Conservation (phyloP, 495 filamentous ascomycete genomes). For the Evansstolkia leycettana region DNA sequence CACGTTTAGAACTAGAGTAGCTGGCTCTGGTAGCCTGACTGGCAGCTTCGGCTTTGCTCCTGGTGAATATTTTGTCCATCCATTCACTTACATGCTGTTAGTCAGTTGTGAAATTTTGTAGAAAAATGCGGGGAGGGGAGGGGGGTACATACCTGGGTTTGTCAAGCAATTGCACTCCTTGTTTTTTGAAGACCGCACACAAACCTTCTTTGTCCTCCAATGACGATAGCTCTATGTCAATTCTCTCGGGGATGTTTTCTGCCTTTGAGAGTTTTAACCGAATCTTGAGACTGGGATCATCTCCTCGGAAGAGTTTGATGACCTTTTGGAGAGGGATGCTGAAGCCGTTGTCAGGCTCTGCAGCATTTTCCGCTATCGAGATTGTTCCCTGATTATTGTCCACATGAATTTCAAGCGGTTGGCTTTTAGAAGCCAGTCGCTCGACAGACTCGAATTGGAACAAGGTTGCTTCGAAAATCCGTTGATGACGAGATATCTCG, state of each 20-base stretch:
- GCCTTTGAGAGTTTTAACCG: constrained; percentile 19
- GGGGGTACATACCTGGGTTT: constrained; percentile 17
- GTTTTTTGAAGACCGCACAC: constrained; percentile 4
- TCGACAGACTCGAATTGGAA: constrained; percentile 13
- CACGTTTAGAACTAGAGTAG: constrained; percentile 3
- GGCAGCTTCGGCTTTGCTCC: constrained; percentile 6
- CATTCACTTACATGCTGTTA: constrained; percentile 15
- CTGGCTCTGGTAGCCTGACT: constrained; percentile 5
- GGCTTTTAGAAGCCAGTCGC: constrained; percentile 2
- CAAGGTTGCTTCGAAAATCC: constrained; percentile 5
- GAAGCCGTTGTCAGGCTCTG: not conserved
- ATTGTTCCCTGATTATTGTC: constrained; percentile 4
- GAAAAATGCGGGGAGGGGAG: not conserved
- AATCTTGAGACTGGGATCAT: constrained; percentile 17
- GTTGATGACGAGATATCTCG: not conserved
- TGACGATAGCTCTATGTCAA: constrained; percentile 27
- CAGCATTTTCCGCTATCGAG: not conserved
- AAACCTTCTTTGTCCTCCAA: constrained; percentile 12
- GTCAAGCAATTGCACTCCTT: constrained; percentile 3
- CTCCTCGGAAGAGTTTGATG: constrained; percentile 9
- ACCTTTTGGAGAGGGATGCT: constrained; percentile 13
- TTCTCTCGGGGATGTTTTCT: constrained; percentile 5
- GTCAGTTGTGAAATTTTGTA: not conserved
- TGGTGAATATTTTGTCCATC: constrained; percentile 27
- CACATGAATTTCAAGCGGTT: constrained; percentile 6